Base-by-base conservation (phyloP, 1,284 basidiomycete species). In the Phellinidium pouzarii region DNA sequence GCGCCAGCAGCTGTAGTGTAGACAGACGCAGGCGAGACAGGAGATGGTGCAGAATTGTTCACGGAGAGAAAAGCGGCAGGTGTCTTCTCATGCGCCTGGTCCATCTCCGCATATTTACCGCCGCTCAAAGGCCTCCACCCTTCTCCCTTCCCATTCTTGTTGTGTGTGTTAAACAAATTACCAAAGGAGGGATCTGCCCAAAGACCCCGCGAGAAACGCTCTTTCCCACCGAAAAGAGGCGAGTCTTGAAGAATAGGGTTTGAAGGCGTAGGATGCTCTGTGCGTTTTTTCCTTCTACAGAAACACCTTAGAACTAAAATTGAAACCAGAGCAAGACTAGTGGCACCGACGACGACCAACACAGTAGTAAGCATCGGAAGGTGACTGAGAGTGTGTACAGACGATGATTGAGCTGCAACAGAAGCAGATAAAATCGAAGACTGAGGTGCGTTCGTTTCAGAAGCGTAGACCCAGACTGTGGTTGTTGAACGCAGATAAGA, bases 221-320 rank as follows among this genome's bases (percentile, higher is more conserved):
- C 84, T 59, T 81, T 79, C 2, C 86, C 85, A 14, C 85, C 86
- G 61, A 88, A 88, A 37, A 87, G 67, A 14, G 82, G 82, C 1
- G 86, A 87, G 48, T 84, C 77, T 45, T 76, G 74, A 14, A 84
- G 69, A 45, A 86, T 83, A 0, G 85, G 86, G n/a, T 82, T 69
- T 29, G 86, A 88, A 5, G 84, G 84, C 12, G 72, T 80, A 7
- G 79, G 81, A 22, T 71, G 75, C 22, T 67, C 69, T 29, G 72
- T 72, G 43, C 72, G 74, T 23, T 69, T 71, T 23, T 79, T 79
- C 12, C 74, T 75, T 51, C 63, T 66, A 52, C 74, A 75, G 47
- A 75, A 62, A 53, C 70, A 77, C 57, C 74, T 59, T n/a, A 77
- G 55, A 47, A 84, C 61, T 54, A 76, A 68, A 46, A 81, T 64